Base-by-base conservation (phyloP, 805 yeast genomes). In the Starmera quercuum region DNA sequence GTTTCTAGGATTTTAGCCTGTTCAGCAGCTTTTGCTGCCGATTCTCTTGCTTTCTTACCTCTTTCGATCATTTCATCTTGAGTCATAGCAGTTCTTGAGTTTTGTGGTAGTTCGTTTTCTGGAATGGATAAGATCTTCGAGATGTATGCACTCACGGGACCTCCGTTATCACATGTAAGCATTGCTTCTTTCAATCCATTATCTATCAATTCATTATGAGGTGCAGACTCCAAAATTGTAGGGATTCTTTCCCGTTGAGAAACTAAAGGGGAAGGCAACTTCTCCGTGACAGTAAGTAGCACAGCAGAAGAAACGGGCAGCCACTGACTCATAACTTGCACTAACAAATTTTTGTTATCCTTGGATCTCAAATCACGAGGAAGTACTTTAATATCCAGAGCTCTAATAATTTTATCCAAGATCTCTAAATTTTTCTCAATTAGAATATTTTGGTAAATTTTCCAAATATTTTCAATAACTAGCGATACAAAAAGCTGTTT, bases 81-180 rank as follows among this genome's bases (percentile, higher is more conserved):
- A 0, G 75, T 57, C 31, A 70, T 45, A 1, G 59, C 52, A 20
- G 58, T 59, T 25, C 59, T 56, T 3, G 61, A 47, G 27, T 63
- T 61, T 20, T 69, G 72, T 1, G 97, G 96, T 17, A 90, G 60
- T 36, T 87, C 96, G 14, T 66, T 72, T 36, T 77, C 80, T 2
- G 95, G 95, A 15, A 92, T 70, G 0, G 96, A 84, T 2, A 92
- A 56, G 63, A 90, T 83, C 49, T 92, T 92, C 2, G 97, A 86
- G 0, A 90, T 85, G 55, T 81, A 92, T 0, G 94, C 95, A 48
- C 73, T 66, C 3, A 63, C 63, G 1, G 84, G 78, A 1, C 88
- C 83, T 2, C 63, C 47, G n/a, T 68, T 59, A 42, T 81, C 82
- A 61, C 97, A 90, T 0, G 54, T 45, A 19, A 65, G 49, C 76